Percentiles rank a stretch among this genome's conserved stretches.
Evolutionary conservation across 805 yeast species (phyloP).

Genomic region (Monosporozyma yasuniensis): DNA sequence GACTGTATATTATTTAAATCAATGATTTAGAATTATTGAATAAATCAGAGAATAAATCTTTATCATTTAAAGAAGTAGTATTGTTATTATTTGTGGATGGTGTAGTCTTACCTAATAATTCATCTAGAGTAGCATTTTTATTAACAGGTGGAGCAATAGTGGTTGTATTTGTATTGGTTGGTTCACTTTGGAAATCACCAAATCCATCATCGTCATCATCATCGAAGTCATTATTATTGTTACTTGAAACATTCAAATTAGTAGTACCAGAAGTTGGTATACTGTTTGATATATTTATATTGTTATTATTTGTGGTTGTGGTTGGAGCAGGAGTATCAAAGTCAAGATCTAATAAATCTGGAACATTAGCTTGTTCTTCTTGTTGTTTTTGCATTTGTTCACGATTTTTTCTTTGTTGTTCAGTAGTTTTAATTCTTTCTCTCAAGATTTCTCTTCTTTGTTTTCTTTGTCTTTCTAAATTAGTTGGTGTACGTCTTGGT

Average conservation of each 20-base stretch:
- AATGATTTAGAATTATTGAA: slow-evolving; percentile 27
- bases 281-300: not conserved
- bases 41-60: slow-evolving; percentile 26
- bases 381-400: slow-evolving; percentile 6
- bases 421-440: slow-evolving; percentile 28
- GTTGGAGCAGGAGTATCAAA: slow-evolving; percentile 9
- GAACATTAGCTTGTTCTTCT: slow-evolving; percentile 17
- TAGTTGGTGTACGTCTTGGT: slow-evolving; percentile 10
- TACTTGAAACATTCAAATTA: not conserved
- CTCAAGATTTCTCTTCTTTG: slow-evolving; percentile 31
- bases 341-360: slow-evolving; percentile 28
- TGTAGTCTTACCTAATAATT: slow-evolving; percentile 9
- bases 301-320: not conserved
- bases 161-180: slow-evolving; percentile 10
- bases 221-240: slow-evolving; percentile 6
- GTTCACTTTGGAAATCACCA: slow-evolving; percentile 32
- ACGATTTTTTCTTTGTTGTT: slow-evolving; percentile 25
- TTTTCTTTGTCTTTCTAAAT: slow-evolving; percentile 29
- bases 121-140: slow-evolving; percentile 7
- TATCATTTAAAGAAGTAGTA: slow-evolving; percentile 6
- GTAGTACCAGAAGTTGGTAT: slow-evolving; percentile 1
- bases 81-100: slow-evolving; percentile 6
- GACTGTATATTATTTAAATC: slow-evolving; percentile 13
- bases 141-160: slow-evolving; percentile 3
- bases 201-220: slow-evolving; percentile 30